phyloP scores from a whole-genome alignment of 1,284 basidiomycete genomes.

The Ustilago trichophora region DNA sequence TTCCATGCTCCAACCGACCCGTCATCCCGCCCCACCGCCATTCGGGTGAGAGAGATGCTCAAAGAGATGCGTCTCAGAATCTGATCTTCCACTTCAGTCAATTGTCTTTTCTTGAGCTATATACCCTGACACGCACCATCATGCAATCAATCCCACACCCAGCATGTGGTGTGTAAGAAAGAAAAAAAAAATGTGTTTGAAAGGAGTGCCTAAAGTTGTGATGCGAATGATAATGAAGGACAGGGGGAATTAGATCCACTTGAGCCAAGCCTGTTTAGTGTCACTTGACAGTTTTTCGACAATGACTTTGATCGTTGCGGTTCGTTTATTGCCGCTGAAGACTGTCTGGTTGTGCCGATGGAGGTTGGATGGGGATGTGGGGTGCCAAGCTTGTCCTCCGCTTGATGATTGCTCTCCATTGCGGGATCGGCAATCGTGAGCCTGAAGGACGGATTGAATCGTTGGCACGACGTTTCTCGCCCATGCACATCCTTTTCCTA shows the following conservation, averaged over 20 bases:
- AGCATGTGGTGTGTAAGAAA: too few species aligned
- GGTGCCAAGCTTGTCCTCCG: conserved; percentile 16
- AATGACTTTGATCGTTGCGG: conserved; percentile 28
- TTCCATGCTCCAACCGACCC: conserved; percentile 50
- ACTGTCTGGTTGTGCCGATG: background rate
- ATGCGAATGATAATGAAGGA: background rate
- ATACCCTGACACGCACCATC: too few species aligned
- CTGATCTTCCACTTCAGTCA: too few species aligned
- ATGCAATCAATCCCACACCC: too few species aligned
- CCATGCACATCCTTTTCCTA: background rate
- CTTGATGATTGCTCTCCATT: too few species aligned
- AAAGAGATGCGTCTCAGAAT: too few species aligned
- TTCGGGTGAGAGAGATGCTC: conserved; percentile 35
- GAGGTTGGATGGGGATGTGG: conserved; percentile 29
- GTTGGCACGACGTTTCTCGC: conserved; percentile 1
- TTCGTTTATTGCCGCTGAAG: too few species aligned
- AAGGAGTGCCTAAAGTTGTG: too few species aligned
- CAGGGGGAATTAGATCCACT: conserved; percentile 28
- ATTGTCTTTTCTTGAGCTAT: too few species aligned
- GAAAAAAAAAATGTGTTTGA: too few species aligned
- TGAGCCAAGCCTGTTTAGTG: conserved; percentile 48
- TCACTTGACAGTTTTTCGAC: conserved; percentile 42
- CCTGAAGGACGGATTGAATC: conserved; percentile 23
- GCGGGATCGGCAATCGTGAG: too few species aligned
- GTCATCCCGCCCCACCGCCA: conserved; percentile 49